phyloP scores from a whole-genome alignment of 257 asterid genomes.

The Verbena officinalis region DNA sequence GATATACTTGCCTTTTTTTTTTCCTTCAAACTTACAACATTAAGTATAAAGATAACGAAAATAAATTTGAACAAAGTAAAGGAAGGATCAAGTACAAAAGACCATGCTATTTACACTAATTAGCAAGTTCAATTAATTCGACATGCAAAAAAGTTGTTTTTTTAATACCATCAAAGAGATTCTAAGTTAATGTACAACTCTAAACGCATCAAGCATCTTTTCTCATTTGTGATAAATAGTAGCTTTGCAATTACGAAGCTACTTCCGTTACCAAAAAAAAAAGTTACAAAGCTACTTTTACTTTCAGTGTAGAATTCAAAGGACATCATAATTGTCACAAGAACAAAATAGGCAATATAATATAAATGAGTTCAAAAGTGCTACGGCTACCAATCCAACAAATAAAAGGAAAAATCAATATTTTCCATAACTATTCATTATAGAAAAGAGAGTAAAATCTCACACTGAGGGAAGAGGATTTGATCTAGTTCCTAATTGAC shows the following conservation, averaged over 20 bases:
- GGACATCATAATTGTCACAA: neutral
- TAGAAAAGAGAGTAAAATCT: slow-evolving; percentile 30
- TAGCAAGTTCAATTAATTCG: neutral
- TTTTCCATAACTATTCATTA: slow-evolving; percentile 3
- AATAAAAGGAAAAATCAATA: slow-evolving; percentile 8
- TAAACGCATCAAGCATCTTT: neutral
- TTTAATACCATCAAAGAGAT: too few species aligned
- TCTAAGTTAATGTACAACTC: too few species aligned
- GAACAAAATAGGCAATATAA: neutral
- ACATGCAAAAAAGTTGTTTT: too few species aligned
- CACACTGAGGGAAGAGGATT: slow-evolving; percentile 47
- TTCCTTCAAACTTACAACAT: too few species aligned
- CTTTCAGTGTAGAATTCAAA: neutral
- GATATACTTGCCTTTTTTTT: too few species aligned
- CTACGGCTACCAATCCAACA: neutral
- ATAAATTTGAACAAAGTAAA: neutral
- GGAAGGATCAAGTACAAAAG: neutral
- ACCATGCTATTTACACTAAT: neutral
- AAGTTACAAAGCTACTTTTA: neutral
- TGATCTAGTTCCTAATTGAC: slow-evolving; percentile 47
- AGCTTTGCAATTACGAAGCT: neutral
- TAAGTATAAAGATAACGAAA: neutral
- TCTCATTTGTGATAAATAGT: neutral
- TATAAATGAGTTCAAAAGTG: neutral
- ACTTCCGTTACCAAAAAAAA: neutral